Conservation (phyloP, 164 flowering plant species). For the Cinnamomum micranthum region DNA sequence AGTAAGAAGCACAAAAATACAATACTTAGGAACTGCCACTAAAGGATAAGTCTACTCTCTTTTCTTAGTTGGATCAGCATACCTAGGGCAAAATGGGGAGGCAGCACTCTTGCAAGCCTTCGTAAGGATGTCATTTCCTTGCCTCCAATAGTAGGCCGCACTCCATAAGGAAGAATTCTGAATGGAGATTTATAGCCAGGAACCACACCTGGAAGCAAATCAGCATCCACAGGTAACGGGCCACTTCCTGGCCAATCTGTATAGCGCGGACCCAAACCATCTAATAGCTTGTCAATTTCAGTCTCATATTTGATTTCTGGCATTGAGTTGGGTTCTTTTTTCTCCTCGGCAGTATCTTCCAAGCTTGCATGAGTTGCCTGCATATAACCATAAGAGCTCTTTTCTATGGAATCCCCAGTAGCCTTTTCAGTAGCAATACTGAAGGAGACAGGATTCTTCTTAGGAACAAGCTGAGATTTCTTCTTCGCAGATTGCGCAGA, state of each 20-base stretch:
- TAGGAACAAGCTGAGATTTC: slow-evolving; percentile 22
- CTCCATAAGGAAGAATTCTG: slow-evolving; percentile 89
- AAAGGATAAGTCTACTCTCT: not conserved
- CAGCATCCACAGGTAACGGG: slow-evolving; percentile 96
- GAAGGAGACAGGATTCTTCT: slow-evolving; percentile 14
- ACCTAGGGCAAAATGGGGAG: slow-evolving; percentile 99
- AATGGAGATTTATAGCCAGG: slow-evolving; percentile 76
- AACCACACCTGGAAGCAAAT: slow-evolving; percentile 70
- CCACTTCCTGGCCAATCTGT: slow-evolving; percentile 79
- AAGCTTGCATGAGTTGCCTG: slow-evolving; percentile 20
- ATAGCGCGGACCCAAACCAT: slow-evolving; percentile 82
- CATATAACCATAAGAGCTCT: slow-evolving; percentile 12
- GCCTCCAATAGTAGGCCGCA: slow-evolving; percentile 47
- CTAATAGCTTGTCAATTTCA: slow-evolving; percentile 77
- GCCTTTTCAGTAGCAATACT: slow-evolving; percentile 15
- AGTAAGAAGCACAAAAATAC: too few relatives aligned
- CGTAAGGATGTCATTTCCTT: slow-evolving; percentile 67
- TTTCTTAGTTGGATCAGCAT: slow-evolving; percentile 9
- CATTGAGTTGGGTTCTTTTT: slow-evolving; percentile 15
- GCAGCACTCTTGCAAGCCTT: slow-evolving; percentile 73
- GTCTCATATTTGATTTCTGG: slow-evolving; percentile 62
- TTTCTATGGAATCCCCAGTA: slow-evolving; percentile 13
- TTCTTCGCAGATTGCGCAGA: slow-evolving; percentile 31
- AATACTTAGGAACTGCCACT: not conserved
- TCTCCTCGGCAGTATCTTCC: slow-evolving; percentile 18